Evolutionary conservation across 805 yeast species (phyloP).

Genomic region (Candida nanaspora): DNA sequence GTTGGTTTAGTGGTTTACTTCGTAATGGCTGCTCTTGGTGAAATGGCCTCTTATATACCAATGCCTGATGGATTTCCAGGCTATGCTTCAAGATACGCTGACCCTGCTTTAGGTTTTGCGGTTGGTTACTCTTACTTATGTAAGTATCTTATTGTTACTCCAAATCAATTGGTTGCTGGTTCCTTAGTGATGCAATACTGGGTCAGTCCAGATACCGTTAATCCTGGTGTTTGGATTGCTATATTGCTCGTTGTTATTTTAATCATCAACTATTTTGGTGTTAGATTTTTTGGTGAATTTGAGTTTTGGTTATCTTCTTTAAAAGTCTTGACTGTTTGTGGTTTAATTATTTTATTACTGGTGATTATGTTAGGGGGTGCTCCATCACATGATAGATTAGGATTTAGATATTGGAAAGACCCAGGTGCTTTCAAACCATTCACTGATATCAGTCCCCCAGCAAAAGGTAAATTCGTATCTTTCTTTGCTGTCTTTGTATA

Average conservation of each 20-base stretch:
- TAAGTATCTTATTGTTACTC: conserved; percentile 46
- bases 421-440: conserved; percentile 36
- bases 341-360: conserved; percentile 57
- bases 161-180: conserved; percentile 53
- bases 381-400: conserved; percentile 59
- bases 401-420: conserved; percentile 36
- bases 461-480: conserved; percentile 37
- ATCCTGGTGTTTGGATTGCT: conserved; percentile 49
- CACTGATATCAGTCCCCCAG: conserved; percentile 33
- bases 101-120: conserved; percentile 48
- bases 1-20: conserved; percentile 68
- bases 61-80: conserved; percentile 51
- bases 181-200: conserved; percentile 47
- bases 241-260: conserved; percentile 35
- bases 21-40: conserved; percentile 53
- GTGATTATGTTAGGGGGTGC: conserved; percentile 73
- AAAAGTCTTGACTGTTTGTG: conserved; percentile 59
- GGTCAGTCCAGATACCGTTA: conserved; percentile 37
- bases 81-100: conserved; percentile 45
- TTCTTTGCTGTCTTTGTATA: conserved; percentile 46
- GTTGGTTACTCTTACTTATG: conserved; percentile 47
- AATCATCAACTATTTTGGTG: conserved; percentile 37
- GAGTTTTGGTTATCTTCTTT: conserved; percentile 54
- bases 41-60: conserved; percentile 48
- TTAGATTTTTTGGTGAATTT: conserved; percentile 41